A percentile compares a stretch with the other conserved stretches of the same genome.
Evolutionary conservation across 768 basidiomycete species (phyloP).

Genomic region (Auriscalpium microsporum): DNA sequence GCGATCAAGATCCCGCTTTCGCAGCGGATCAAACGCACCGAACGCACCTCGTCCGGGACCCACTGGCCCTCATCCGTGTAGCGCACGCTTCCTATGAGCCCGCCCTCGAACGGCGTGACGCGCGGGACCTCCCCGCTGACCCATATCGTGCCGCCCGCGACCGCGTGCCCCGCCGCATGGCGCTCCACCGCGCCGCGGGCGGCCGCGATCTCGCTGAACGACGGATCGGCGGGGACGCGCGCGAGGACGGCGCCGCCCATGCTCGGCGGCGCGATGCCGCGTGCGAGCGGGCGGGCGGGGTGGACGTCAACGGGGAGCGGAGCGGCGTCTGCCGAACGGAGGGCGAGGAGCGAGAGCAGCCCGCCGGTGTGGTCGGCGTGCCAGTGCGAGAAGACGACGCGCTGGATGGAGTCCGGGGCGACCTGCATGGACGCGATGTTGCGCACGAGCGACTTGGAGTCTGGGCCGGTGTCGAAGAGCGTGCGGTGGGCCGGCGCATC

Average conservation of each 20-base stretch:
- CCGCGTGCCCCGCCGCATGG: constrained; percentile 51
- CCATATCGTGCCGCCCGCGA: constrained; percentile 57
- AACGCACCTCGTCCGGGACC: constrained; percentile 47
- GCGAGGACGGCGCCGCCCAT: constrained; percentile 45
- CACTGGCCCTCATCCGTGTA: constrained; percentile 43
- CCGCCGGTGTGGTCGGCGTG: constrained; percentile 47
- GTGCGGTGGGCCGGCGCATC: constrained; percentile 41
- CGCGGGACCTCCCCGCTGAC: constrained; percentile 79
- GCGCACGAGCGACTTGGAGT: constrained; percentile 63
- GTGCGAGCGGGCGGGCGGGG: constrained; percentile 61
- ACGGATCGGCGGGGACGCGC: constrained; percentile 61
- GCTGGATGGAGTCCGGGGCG: constrained; percentile 44
- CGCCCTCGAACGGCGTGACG: constrained; percentile 57
- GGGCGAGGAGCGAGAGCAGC: constrained; percentile 52
- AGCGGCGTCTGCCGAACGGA: constrained; percentile 25
- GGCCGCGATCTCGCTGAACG: constrained; percentile 52
- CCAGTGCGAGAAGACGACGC: constrained; percentile 53
- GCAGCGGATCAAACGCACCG: background rate
- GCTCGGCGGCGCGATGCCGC: constrained; percentile 64
- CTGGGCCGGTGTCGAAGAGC: constrained; percentile 82
- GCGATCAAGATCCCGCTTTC: background rate
- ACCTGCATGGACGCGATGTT: constrained; percentile 57
- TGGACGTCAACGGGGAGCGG: constrained; percentile 63
- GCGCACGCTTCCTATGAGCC: constrained; percentile 57
- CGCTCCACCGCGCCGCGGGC: constrained; percentile 49